Conservation (phyloP, 805 yeast species). For the Candida parachauliodes region DNA sequence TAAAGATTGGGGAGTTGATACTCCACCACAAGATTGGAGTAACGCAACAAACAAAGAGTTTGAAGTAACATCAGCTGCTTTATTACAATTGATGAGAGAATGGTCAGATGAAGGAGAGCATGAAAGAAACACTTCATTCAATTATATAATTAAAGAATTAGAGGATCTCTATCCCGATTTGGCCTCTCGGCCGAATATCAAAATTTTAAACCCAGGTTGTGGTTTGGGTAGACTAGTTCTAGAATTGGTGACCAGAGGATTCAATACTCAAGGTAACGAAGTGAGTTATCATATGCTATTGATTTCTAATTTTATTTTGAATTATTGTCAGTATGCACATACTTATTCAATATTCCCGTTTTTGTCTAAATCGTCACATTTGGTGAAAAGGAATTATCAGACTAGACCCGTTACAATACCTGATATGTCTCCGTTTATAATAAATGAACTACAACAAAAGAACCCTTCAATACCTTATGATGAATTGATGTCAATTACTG, state of each 20-base stretch:
- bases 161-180: slow-evolving; percentile 36
- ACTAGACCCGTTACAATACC: slow-evolving; percentile 51
- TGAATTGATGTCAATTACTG: slow-evolving; percentile 64
- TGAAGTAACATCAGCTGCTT: slow-evolving; percentile 54
- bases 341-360: slow-evolving; percentile 49
- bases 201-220: slow-evolving; percentile 59
- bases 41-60: slow-evolving; percentile 40
- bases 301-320: slow-evolving; percentile 51
- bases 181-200: slow-evolving; percentile 30
- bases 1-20: slow-evolving; percentile 46
- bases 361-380: slow-evolving; percentile 49
- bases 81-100: slow-evolving; percentile 58
- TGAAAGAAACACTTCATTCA: slow-evolving; percentile 43
- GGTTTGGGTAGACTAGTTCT: slow-evolving; percentile 59
- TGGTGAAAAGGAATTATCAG: slow-evolving; percentile 43
- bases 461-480: slow-evolving; percentile 41
- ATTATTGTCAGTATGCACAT: slow-evolving; percentile 39
- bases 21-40: slow-evolving; percentile 40
- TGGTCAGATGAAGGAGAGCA: slow-evolving; percentile 53
- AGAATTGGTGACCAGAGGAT: slow-evolving; percentile 54
- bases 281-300: slow-evolving; percentile 62
- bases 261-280: slow-evolving; percentile 65
- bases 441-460: slow-evolving; percentile 23
- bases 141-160: slow-evolving; percentile 32
- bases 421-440: slow-evolving; percentile 44